These are phyloP conservation scores for Craterostigma plantagineum DNA, from an alignment of 257 asterid genomes.

Conservation along the genomic window DNA sequence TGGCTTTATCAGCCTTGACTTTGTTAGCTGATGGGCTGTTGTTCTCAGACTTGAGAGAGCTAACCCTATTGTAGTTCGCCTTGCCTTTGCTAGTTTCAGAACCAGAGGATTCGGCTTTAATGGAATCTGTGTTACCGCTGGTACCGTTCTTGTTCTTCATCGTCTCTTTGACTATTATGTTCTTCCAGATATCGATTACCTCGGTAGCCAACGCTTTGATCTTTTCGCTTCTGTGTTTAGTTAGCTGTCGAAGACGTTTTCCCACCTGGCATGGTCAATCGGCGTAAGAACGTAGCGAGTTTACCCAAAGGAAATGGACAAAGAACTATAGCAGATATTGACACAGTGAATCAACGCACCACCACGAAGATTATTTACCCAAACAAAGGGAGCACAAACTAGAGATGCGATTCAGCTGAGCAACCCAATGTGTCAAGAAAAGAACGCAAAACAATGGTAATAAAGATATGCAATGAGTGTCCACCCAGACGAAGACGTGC, in stretches of 20 bases:
- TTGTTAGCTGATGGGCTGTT: conserved; percentile 15
- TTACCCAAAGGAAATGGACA: not conserved
- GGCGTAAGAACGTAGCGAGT: not conserved
- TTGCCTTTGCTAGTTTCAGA: conserved; percentile 20
- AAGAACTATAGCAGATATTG: not conserved
- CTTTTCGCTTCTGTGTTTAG: conserved; percentile 64
- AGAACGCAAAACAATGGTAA: not conserved
- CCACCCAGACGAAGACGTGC: no score
- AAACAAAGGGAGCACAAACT: no score
- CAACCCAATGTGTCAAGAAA: not conserved
- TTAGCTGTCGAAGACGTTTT: conserved; percentile 65
- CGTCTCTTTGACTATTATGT: conserved; percentile 56
- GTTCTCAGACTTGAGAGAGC: conserved; percentile 36
- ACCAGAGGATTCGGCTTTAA: conserved; percentile 19
- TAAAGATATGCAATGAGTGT: no score
- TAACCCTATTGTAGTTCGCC: conserved; percentile 22
- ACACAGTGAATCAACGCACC: not conserved
- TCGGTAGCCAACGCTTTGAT: conserved; percentile 71
- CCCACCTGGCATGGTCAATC: conserved; percentile 42
- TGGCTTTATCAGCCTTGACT: conserved; percentile 23
- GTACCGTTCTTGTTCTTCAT: conserved; percentile 30
- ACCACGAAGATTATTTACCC: not conserved
- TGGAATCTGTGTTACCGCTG: conserved; percentile 18
- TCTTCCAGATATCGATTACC: conserved; percentile 73
- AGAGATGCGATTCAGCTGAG: no score